A percentile compares a stretch with the other conserved stretches of the same genome.
Evolutionary conservation across 202 grass and related monocot species (phyloP).

Genomic region (Schoenoplectus triqueter): DNA sequence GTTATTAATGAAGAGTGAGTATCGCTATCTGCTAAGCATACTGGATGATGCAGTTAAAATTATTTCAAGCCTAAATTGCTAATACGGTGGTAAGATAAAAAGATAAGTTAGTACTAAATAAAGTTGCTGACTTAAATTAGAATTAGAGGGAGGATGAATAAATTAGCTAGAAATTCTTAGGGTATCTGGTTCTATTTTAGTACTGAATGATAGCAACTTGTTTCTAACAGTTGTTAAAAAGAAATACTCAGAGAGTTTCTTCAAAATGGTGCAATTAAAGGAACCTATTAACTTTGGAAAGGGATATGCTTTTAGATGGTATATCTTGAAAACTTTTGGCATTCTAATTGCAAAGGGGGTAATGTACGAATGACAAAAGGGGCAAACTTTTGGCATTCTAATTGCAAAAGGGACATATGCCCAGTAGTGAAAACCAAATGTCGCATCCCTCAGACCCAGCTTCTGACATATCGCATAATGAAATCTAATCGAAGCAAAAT

Average conservation of each 20-base stretch:
- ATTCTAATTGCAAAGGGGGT: background rate
- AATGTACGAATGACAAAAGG: background rate
- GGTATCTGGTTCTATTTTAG: background rate
- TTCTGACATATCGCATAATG: background rate
- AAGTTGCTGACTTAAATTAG: slow-evolving; percentile 1
- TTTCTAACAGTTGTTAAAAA: background rate
- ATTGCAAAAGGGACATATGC: slow-evolving; percentile 9
- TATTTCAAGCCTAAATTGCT: too few relatives aligned
- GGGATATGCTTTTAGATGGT: background rate
- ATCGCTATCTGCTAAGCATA: too few relatives aligned
- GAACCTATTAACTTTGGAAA: background rate
- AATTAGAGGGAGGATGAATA: background rate
- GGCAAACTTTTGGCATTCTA: too few relatives aligned
- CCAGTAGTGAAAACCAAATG: background rate
- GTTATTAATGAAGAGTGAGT: background rate
- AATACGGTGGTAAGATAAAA: background rate
- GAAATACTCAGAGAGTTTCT: background rate
- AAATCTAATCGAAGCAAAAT: slow-evolving; percentile 14
- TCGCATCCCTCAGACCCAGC: background rate
- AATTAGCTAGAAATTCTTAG: background rate
- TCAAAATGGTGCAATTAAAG: background rate
- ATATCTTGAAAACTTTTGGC: background rate
- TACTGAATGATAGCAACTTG: background rate
- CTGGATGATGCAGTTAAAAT: too few relatives aligned
- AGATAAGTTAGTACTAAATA: background rate